These are phyloP conservation scores for Eimeria sp. DNA, from an alignment of 169 alveolate species.

Conservation along the genomic window DNA sequence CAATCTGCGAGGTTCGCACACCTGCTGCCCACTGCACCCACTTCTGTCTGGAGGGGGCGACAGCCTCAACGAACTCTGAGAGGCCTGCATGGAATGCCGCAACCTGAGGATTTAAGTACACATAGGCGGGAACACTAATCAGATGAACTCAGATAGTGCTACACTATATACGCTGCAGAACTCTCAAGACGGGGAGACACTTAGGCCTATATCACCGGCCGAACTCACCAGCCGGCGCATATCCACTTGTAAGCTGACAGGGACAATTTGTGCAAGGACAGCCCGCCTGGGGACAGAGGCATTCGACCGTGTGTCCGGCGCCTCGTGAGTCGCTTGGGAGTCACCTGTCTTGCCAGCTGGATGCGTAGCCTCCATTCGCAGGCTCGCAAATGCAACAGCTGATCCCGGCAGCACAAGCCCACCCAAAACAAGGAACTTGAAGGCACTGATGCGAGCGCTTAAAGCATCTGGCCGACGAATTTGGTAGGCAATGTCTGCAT, in stretches of 20 bases:
- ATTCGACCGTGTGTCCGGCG: neutral
- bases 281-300: neutral
- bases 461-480: slow-evolving; percentile 85
- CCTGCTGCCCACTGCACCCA: slow-evolving; percentile 65
- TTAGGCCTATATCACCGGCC: neutral
- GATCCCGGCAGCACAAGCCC: slow-evolving; percentile 76
- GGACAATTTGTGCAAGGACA: slow-evolving; percentile 10
- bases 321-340: neutral
- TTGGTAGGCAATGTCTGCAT: slow-evolving; percentile 84
- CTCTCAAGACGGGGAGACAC: neutral
- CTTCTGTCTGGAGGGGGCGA: slow-evolving; percentile 53
- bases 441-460: slow-evolving; percentile 81
- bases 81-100: slow-evolving; percentile 42
- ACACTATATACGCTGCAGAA: neutral
- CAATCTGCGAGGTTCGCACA: slow-evolving; percentile 29
- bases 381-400: slow-evolving; percentile 71
- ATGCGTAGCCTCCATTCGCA: neutral
- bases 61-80: slow-evolving; percentile 52
- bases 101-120: neutral
- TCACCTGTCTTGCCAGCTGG: slow-evolving; percentile 11
- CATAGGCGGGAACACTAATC: neutral
- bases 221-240: slow-evolving; percentile 62
- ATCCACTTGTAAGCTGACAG: neutral
- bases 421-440: slow-evolving; percentile 82
- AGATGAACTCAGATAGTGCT: neutral